These are phyloP conservation scores for Camellia oleifera DNA, from an alignment of 179 eudicot species.

Conservation along the genomic window DNA sequence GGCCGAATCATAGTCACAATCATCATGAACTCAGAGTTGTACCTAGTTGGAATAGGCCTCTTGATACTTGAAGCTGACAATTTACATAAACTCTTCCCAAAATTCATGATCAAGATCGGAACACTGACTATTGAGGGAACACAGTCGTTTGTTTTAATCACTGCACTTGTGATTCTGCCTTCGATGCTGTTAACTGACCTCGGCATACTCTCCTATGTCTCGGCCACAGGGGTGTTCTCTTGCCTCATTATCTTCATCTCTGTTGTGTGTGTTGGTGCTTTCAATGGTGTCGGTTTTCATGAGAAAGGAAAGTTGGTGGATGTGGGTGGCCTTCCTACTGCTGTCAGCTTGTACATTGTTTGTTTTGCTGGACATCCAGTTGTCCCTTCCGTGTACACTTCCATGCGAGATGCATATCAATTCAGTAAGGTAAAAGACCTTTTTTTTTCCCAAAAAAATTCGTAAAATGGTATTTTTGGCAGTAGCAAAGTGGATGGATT, in stretches of 20 bases:
- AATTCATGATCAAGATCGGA: conserved; percentile 23
- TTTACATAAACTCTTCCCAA: conserved; percentile 34
- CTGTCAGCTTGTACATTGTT: conserved; percentile 32
- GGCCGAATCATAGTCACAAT: conserved; percentile 30
- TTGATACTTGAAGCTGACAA: conserved; percentile 39
- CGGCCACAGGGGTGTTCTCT: conserved; percentile 35
- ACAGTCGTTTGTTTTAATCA: conserved; percentile 24
- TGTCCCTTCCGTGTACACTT: conserved; percentile 32
- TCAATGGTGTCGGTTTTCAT: conserved; percentile 30
- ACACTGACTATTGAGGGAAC: conserved; percentile 16
- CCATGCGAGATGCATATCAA: conserved; percentile 22
- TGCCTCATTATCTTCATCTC: conserved; percentile 28
- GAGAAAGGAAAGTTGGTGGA: conserved; percentile 18
- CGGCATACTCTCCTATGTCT: conserved; percentile 31
- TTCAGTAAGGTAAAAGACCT: conserved; percentile 28
- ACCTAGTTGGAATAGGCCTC: conserved; percentile 30
- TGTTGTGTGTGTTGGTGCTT: conserved; percentile 26
- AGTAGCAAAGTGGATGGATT: too few species aligned
- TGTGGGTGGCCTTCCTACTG: conserved; percentile 25
- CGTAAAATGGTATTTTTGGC: too few species aligned
- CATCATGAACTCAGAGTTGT: conserved; percentile 34
- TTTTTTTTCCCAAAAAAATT: background rate
- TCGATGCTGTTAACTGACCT: conserved; percentile 33
- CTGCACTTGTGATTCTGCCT: conserved; percentile 24
- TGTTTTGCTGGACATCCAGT: conserved; percentile 45